Evolutionary conservation across 1,284 basidiomycete species (phyloP).

Genomic region (Testicularia cyperi): DNA sequence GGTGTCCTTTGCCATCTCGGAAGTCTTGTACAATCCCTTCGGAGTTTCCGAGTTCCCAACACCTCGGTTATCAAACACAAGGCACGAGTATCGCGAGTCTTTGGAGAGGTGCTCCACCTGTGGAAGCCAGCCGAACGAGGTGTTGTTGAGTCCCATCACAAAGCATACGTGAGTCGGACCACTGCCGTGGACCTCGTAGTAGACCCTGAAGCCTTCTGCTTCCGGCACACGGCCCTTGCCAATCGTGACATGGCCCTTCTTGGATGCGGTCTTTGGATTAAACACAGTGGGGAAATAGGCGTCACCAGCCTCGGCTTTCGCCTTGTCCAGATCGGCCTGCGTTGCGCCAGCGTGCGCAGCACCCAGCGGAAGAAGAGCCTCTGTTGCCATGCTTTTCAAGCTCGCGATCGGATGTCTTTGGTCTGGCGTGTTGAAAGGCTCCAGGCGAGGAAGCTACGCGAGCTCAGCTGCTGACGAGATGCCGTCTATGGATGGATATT

Average conservation of each 20-base stretch:
- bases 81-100: slow-evolving; percentile 64
- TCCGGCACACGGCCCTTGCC: slow-evolving; percentile 25
- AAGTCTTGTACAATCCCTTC: slow-evolving; percentile 63
- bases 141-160: slow-evolving; percentile 61
- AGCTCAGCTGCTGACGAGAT: too few species aligned
- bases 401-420: too few species aligned
- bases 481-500: too few species aligned
- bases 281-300: slow-evolving; percentile 50
- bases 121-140: slow-evolving; percentile 59
- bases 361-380: slow-evolving; percentile 41
- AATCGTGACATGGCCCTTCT: slow-evolving; percentile 27
- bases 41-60: slow-evolving; percentile 77
- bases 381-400: slow-evolving; percentile 40
- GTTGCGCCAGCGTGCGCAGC: slow-evolving; percentile 54
- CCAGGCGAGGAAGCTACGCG: too few species aligned
- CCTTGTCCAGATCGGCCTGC: slow-evolving; percentile 21
- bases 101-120: slow-evolving; percentile 59
- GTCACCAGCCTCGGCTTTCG: slow-evolving; percentile 18
- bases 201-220: slow-evolving; percentile 46
- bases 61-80: slow-evolving; percentile 85
- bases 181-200: slow-evolving; percentile 59
- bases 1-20: slow-evolving; percentile 76
- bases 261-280: slow-evolving; percentile 41
- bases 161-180: slow-evolving; percentile 46
- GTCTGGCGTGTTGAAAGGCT: too few species aligned